These are phyloP conservation scores for Syzygium syzygioides DNA, from an alignment of 441 rosid species.

Conservation along the genomic window DNA sequence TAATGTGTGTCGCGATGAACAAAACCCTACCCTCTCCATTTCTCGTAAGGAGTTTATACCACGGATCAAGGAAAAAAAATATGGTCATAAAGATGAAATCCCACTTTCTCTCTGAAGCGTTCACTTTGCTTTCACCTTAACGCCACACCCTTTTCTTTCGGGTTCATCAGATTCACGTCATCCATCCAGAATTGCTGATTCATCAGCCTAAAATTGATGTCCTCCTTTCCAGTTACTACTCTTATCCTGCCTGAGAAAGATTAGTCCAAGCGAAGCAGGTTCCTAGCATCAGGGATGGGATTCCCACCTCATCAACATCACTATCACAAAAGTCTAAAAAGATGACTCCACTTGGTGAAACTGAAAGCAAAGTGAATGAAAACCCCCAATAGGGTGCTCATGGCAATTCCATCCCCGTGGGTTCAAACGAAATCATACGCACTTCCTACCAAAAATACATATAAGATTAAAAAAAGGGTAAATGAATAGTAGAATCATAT, in stretches of 20 bases:
- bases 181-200: background rate
- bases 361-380: background rate
- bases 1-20: background rate
- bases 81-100: too few relatives aligned
- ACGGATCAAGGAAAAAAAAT: background rate
- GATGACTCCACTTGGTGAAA: background rate
- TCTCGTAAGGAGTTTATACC: background rate
- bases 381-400: background rate
- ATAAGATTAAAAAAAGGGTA: background rate
- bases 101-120: too few relatives aligned
- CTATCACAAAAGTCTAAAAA: background rate
- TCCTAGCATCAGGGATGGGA: background rate
- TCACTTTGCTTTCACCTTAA: too few relatives aligned
- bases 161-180: background rate
- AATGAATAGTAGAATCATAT: background rate
- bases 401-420: background rate
- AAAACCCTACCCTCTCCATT: background rate
- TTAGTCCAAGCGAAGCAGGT: background rate
- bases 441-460: background rate
- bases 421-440: background rate
- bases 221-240: background rate
- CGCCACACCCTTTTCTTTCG: background rate
- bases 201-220: background rate
- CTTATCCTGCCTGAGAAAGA: background rate
- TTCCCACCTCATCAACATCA: background rate